Percentiles rank a stretch among this genome's conserved stretches.
Conservation (phyloP, 352 stramenopile genomes). For the Pythium utonaiense region DNA sequence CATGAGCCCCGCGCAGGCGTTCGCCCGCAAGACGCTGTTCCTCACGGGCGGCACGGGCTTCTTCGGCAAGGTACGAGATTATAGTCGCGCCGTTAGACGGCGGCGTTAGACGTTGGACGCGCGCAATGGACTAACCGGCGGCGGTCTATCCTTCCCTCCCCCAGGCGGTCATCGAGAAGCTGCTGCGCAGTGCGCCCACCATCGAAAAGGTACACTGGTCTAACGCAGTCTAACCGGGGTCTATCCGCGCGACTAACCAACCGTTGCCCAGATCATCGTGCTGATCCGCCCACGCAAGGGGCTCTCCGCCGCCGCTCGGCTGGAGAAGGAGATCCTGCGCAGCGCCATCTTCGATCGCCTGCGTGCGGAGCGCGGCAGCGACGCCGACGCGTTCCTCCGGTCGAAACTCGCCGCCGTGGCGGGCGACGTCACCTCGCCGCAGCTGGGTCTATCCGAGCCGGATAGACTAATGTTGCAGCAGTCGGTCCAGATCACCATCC, state of each 20-base stretch:
- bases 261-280: constrained; percentile 49
- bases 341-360: constrained; percentile 75
- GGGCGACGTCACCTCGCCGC: constrained; percentile 64
- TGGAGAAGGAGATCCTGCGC: constrained; percentile 72
- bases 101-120: constrained; percentile 11
- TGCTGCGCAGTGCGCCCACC: constrained; percentile 61
- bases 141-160: neutral
- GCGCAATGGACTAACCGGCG: neutral
- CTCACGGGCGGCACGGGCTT: constrained; percentile 87
- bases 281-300: constrained; percentile 80
- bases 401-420: constrained; percentile 61
- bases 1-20: constrained; percentile 54
- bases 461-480: constrained; percentile 44
- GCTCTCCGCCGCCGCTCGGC: constrained; percentile 37
- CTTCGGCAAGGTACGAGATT: constrained; percentile 63
- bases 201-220: constrained; percentile 52
- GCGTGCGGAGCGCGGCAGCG: constrained; percentile 36
- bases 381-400: constrained; percentile 46
- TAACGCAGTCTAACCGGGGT: too few species aligned
- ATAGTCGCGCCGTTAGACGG: too few species aligned
- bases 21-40: constrained; percentile 66
- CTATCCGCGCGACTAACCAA: neutral
- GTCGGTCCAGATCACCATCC: constrained; percentile 65
- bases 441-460: constrained; percentile 46
- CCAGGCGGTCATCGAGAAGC: constrained; percentile 82